Conservation (phyloP, 2,329 filamentous ascomycete genomes). For the Cercospora canescens region DNA sequence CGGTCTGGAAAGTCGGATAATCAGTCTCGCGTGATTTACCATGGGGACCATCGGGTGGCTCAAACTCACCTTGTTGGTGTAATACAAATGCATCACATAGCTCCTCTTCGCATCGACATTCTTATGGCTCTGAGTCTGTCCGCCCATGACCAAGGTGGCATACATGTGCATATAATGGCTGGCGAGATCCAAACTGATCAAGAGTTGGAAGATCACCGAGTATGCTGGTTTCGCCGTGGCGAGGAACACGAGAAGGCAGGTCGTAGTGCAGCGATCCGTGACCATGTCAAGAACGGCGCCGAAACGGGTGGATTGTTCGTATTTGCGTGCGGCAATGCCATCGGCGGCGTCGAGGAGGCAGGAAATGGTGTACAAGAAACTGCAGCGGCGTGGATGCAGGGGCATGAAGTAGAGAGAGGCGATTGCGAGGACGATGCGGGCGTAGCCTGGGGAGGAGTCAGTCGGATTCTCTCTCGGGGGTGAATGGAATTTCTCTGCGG, state of each 20-base stretch:
- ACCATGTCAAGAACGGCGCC: constrained; percentile 99
- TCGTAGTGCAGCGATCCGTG: constrained; percentile 94
- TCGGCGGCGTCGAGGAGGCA: constrained; percentile 95
- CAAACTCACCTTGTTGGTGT: constrained; percentile 85
- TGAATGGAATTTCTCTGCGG: neutral
- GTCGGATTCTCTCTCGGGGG: neutral
- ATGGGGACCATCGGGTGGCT: neutral
- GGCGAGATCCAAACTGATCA: constrained; percentile 89
- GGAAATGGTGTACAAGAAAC: constrained; percentile 85
- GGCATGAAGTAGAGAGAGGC: constrained; percentile 99
- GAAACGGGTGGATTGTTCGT: constrained; percentile 92
- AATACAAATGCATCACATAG: constrained; percentile 91
- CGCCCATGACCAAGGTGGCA: constrained; percentile 84
- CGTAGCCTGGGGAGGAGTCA: constrained; percentile 44
- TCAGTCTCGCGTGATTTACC: neutral
- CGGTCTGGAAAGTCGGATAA: constrained; percentile 58
- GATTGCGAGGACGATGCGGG: constrained; percentile 62
- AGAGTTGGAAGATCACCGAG: constrained; percentile 88
- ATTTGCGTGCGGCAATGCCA: constrained; percentile 82
- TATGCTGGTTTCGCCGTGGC: constrained; percentile 92
- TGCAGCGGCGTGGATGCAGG: constrained; percentile 93
- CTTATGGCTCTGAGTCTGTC: constrained; percentile 82
- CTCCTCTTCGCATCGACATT: constrained; percentile 85
- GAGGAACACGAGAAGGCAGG: constrained; percentile 91
- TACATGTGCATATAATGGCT: constrained; percentile 99